These are phyloP conservation scores for Cystoderma amianthinum DNA, from an alignment of 768 basidiomycete genomes.

Conservation along the genomic window DNA sequence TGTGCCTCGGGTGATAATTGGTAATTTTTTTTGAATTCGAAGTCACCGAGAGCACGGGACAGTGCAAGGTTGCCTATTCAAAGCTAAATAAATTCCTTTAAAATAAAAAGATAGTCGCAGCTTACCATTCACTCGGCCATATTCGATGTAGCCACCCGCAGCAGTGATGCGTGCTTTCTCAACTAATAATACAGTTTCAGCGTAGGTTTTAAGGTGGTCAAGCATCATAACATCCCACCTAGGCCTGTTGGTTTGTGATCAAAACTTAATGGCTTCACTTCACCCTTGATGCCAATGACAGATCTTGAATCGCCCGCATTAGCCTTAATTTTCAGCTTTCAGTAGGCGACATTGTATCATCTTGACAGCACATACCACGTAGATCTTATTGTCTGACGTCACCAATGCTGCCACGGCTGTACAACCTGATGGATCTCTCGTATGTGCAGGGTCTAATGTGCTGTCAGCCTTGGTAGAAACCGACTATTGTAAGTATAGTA, in stretches of 20 bases:
- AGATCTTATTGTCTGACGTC: conserved; percentile 71
- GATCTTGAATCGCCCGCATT: conserved; percentile 97
- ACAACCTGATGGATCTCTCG: conserved; percentile 91
- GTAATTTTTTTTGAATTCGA: conserved; percentile 97
- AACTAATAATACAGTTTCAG: conserved; percentile 29
- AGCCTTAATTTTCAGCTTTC: conserved; percentile 52
- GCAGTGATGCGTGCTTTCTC: conserved; percentile 82
- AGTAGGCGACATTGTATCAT: conserved; percentile 3
- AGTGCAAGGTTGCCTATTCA: conserved; percentile 85
- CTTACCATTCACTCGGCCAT: conserved; percentile 90
- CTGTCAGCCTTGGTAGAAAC: conserved; percentile 9
- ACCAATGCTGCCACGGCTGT: conserved; percentile 89
- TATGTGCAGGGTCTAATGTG: conserved; percentile 70
- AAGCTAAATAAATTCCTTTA: conserved; percentile 5
- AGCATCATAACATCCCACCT: conserved; percentile 38
- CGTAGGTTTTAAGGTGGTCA: background rate
- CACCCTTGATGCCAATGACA: conserved; percentile 79
- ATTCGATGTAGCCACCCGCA: conserved; percentile 96
- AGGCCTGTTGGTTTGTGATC: conserved; percentile 95
- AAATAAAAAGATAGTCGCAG: conserved; percentile 1
- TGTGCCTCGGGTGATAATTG: conserved; percentile 79
- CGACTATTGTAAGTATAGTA: conserved; percentile 1
- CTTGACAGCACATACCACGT: conserved; percentile 50
- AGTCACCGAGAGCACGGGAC: conserved; percentile 93
- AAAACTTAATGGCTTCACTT: conserved; percentile 81